These are phyloP conservation scores for Atkinsonella texensis DNA, from an alignment of 2,329 filamentous ascomycete genomes.

Conservation along the genomic window DNA sequence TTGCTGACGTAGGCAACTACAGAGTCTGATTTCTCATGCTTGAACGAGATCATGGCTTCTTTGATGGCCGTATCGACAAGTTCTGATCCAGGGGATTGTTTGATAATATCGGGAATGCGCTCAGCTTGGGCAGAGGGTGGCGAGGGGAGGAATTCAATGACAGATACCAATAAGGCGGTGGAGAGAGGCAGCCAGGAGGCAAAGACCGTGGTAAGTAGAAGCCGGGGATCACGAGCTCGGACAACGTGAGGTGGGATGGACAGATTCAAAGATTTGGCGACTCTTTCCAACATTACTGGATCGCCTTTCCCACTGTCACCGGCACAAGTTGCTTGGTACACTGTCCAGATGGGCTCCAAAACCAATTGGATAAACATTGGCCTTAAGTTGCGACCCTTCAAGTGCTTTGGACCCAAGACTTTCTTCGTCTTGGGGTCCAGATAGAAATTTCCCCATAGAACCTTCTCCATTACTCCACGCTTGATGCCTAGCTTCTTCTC, in stretches of 20 bases:
- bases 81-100: slow-evolving; percentile 64
- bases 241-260: slow-evolving; percentile 74
- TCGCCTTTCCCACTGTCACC: slow-evolving; percentile 77
- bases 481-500: slow-evolving; percentile 97
- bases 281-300: slow-evolving; percentile 73
- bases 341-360: slow-evolving; percentile 89
- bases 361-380: slow-evolving; percentile 97
- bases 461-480: slow-evolving; percentile 74
- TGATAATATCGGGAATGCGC: slow-evolving; percentile 66
- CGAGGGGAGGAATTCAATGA: slow-evolving; percentile 83
- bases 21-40: slow-evolving; percentile 55
- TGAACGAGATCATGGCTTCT: slow-evolving; percentile 75
- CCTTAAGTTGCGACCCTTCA: slow-evolving; percentile 84
- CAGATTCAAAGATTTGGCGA: slow-evolving; percentile 81
- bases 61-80: slow-evolving; percentile 58
- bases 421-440: slow-evolving; percentile 95
- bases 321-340: slow-evolving; percentile 81
- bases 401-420: slow-evolving; percentile 77
- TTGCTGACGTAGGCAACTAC: slow-evolving; percentile 95
- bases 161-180: slow-evolving; percentile 82
- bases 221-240: slow-evolving; percentile 70
- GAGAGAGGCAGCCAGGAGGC: slow-evolving; percentile 85
- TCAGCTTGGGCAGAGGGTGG: slow-evolving; percentile 69
- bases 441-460: slow-evolving; percentile 95
- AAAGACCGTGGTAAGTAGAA: slow-evolving; percentile 78